A percentile compares a stretch with the other conserved stretches of the same genome.
phyloP scores from a whole-genome alignment of 257 asterid genomes.

The Solanum dulcamara region DNA sequence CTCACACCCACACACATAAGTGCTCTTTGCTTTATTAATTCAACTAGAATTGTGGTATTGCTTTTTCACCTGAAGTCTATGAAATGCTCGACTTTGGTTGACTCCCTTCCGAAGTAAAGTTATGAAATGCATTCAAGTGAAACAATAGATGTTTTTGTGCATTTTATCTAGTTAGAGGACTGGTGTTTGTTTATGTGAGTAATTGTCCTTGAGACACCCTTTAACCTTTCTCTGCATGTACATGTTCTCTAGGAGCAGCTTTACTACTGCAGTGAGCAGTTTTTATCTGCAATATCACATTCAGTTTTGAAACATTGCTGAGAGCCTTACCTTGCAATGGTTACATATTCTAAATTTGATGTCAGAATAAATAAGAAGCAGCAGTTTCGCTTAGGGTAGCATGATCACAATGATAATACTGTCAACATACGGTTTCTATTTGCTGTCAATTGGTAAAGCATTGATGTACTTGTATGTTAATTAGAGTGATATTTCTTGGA shows the following conservation, averaged over 20 bases:
- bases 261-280: neutral
- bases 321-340: neutral
- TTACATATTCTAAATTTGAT: neutral
- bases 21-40: neutral
- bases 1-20: no score
- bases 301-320: neutral
- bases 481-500: conserved; percentile 5
- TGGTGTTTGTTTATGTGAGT: neutral
- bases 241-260: neutral
- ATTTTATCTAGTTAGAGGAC: neutral
- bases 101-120: neutral
- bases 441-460: neutral
- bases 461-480: neutral
- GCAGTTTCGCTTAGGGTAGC: neutral
- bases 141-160: neutral
- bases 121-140: neutral
- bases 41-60: neutral
- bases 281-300: neutral
- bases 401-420: neutral
- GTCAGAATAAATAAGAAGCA: neutral
- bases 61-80: neutral
- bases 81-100: neutral
- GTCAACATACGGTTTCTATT: neutral
- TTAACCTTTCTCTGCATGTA: neutral
- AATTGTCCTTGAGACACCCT: neutral